These are phyloP conservation scores for Kwoniella botswanensis DNA, from an alignment of 768 basidiomycete species.

Conservation along the genomic window DNA sequence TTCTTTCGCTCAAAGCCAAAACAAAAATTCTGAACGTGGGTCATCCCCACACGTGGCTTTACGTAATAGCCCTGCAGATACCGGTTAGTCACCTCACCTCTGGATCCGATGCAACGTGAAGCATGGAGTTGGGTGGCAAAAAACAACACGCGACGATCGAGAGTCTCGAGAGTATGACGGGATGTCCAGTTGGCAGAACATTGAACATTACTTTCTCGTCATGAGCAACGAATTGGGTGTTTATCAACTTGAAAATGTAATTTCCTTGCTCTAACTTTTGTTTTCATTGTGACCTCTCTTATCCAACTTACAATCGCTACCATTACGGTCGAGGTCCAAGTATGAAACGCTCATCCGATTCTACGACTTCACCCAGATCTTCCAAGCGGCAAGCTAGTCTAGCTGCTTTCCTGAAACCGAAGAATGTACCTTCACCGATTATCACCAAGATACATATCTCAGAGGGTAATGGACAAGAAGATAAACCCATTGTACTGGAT, in stretches of 20 bases:
- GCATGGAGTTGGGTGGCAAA: neutral
- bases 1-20: neutral
- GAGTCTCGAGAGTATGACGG: neutral
- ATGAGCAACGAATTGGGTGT: too few species aligned
- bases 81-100: neutral
- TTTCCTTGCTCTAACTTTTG: too few species aligned
- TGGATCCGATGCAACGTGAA: neutral
- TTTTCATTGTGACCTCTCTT: too few species aligned
- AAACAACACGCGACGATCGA: neutral
- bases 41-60: neutral
- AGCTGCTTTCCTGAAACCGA: conserved; percentile 20
- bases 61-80: too few species aligned
- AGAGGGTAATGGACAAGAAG: neutral
- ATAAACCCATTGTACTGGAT: conserved; percentile 15
- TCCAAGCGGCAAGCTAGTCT: conserved; percentile 22
- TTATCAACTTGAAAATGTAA: too few species aligned
- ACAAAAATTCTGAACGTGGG: neutral
- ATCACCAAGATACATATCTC: neutral
- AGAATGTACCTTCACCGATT: neutral
- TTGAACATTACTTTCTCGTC: neutral
- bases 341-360: conserved; percentile 1
- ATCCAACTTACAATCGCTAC: too few species aligned
- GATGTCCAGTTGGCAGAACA: neutral
- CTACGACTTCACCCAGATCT: neutral
- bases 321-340: neutral